Evolutionary conservation across 257 asterid genomes (phyloP).

Genomic region (Gynochthodes officinalis): DNA sequence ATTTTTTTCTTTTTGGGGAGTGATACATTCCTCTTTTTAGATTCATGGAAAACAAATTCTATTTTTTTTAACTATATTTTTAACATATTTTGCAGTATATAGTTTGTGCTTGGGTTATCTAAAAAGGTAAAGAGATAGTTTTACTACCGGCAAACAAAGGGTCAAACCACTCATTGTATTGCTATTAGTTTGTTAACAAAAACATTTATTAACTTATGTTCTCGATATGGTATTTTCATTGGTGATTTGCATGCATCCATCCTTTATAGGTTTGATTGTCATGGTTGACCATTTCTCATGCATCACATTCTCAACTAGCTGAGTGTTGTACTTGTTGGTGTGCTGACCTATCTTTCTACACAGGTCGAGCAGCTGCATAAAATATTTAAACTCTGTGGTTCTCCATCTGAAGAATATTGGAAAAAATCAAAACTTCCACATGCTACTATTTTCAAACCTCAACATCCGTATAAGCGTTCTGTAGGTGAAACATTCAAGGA

Average conservation of each 20-base stretch:
- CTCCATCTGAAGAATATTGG: conserved; percentile 86
- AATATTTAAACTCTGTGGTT: conserved; percentile 82
- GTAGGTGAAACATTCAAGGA: conserved; percentile 71
- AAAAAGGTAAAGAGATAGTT: background rate
- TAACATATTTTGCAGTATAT: background rate
- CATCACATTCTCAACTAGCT: background rate
- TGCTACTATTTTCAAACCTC: conserved; percentile 80
- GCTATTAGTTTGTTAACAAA: background rate
- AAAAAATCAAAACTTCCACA: conserved; percentile 68
- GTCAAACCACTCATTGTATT: background rate
- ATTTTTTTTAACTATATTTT: background rate
- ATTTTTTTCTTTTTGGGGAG: background rate
- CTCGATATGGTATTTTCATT: background rate
- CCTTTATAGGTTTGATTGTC: background rate
- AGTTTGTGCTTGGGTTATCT: background rate
- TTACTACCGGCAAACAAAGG: background rate
- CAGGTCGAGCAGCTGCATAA: conserved; percentile 89
- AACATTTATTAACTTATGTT: background rate
- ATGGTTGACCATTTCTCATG: background rate
- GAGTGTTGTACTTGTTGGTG: background rate
- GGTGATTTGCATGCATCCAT: background rate
- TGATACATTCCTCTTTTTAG: background rate
- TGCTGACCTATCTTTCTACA: conserved; percentile 14
- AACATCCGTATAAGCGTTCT: conserved; percentile 62
- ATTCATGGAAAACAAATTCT: background rate